Base-by-base conservation (phyloP, 768 basidiomycete species). In the Saitozyma podzolica region DNA sequence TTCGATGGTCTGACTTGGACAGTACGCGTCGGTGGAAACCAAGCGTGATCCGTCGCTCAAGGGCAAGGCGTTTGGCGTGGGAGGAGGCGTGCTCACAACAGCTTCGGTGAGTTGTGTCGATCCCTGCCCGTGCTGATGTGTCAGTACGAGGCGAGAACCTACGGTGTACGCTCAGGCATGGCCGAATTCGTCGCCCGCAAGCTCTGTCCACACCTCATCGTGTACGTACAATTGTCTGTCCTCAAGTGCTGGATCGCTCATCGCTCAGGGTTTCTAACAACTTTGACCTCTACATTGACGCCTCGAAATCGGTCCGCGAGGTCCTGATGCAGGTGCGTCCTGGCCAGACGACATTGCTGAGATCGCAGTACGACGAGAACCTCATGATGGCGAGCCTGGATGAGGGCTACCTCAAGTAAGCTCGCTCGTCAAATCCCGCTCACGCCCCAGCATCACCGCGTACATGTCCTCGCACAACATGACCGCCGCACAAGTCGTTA, bases 151-250 rank as follows among this genome's bases (percentile, higher is more conserved):
- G 93, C 93, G 7, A 84, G 93, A 50, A 92, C 89, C 76, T 92
- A 84, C 68, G 93, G 92, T 2, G 89, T 91, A 40, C 87, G 96
- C 50, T 95, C 92, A 6, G 95, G 92, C 39, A 97, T 97, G 96
- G 86, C 95, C n/a, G 93, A 87, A 56, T 95, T 93, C 78, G 87
- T 98, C 50, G 95, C 95, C 14, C 89, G 88, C 82, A 95, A 92
- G 73, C 85, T 99, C 9, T 97, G 93, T 75, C 93, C 96, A 3
- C 86, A 92, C 8, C 85, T 99, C 16, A 86, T 91, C 45, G 80
- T 90, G 76, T 78, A 54, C 56, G 77, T 63, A 0, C 10, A 9
- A 14, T 3, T 47, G 37, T 47, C n/a, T 17, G n/a, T 47, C 45
- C 45, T 2, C 45, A 6, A 47, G 13, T 47, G 45, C 41, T n/a